Evolutionary conservation across 2,329 filamentous ascomycete genomes (phyloP), one percentile per base, ranked within the genome.

Genomic region (Aspergillus ruber): DNA sequence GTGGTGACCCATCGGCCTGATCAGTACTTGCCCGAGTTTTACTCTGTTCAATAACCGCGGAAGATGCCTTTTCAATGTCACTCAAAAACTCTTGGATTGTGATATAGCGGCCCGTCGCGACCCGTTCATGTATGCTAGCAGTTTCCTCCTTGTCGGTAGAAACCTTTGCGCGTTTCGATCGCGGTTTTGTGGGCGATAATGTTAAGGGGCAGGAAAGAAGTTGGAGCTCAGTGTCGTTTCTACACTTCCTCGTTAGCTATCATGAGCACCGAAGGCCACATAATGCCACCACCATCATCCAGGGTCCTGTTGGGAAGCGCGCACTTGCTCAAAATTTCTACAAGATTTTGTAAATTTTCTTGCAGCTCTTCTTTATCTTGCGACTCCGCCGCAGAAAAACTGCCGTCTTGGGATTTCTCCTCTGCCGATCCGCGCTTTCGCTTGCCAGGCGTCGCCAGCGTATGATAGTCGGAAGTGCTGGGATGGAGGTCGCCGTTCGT

Each of bases 161-260:
- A 27, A 69, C 57, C 54, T 72, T 73, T 41, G 68, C 64, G 53
- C 70, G 68, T 54, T 74, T 74, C 27, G 62, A 61, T 27, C 69
- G 68, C 36, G 69, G 71, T 55, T 71, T 71, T 32, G 63, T 53
- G 5, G 60, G 56, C 15, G 67, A 62, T 10, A 59, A 53, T 15
- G 66, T 62, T 39, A 73, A 55, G 36, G 69, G 66, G 45, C 63
- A 67, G 44, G 67, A 67, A 12, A 74, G 61, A 43, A 74, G 61
- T 25, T 67, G 65, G n/a, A 72, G 64, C 41, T 70, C 68, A n/a
- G 66, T 59, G 53, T 74, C 70, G 53, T 70, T 65, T 48, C 71
- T 74, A 48, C 10, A 44, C 8, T 38, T 38, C 9, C 10, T 29
- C 13, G 40, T 42, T 42, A 42, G 23, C 13, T 9, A 42, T 39